Evolutionary conservation across 2,329 filamentous ascomycete genomes (phyloP), one percentile per base, ranked within the genome.

Genomic region (Phoma sp.): DNA sequence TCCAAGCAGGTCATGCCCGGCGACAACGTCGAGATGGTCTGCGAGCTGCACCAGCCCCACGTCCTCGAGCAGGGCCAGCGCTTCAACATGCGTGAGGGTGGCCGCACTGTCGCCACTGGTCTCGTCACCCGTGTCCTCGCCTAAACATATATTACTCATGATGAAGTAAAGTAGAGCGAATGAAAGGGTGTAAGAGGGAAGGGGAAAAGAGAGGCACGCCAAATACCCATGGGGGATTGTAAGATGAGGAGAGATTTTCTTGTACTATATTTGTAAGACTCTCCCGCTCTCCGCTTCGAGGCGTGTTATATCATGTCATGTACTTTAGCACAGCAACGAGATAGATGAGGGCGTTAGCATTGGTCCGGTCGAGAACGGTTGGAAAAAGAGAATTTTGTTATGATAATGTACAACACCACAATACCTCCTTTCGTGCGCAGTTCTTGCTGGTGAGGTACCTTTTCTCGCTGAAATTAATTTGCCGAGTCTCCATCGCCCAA

Each of bases 61-160:
- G 93, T 93, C 56, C 80, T 97, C 61, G 95, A 99, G 82, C 81
- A 86, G 60, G 93, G 95, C 68, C 91, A 97, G 83, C 90, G 95
- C 70, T 95, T 99, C 86, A 99, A 98, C 83, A 87, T 99, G 75
- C 91, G 95, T 79, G 95, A 99, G 83, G 95, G 95, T 82, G 93
- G 93, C 70, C 87, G 91, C 51, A 76, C 73, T 32, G 73, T 76
- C 42, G 73, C 73, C 40, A 76, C 73, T 56, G 73, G 73, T 59
- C 65, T 76, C 7, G 69, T 76, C 11, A 76, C 73, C 30, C 73
- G 67, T 46, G 65, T 76, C 39, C 45, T 75, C 5, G 71, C 69
- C 57, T 75, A 72, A 65, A 46, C 48, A n/a, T 47, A 23, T 24
- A 43, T 18, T 18, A 18, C 18, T 18, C 18, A 18, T 18, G 18